Conservation (phyloP, 1,139 yeast genomes). For the Candida buenavistaensis region DNA sequence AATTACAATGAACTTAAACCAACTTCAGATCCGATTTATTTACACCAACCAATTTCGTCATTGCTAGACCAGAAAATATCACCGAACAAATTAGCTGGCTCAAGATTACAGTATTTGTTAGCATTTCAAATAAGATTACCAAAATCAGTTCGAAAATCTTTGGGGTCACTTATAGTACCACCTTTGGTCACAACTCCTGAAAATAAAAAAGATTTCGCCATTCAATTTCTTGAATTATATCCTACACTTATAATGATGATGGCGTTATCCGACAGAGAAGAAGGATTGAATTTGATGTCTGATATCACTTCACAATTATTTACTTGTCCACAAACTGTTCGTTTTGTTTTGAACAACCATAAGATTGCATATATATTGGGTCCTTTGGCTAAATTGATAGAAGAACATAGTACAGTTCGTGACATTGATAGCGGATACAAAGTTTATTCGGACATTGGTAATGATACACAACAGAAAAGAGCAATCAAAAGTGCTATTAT, state of each 20-base stretch:
- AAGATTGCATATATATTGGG: conserved; percentile 44
- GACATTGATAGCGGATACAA: conserved; percentile 30
- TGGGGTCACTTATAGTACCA: conserved; percentile 53
- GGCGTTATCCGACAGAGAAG: conserved; percentile 63
- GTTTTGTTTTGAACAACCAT: conserved; percentile 36
- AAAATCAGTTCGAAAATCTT: conserved; percentile 45
- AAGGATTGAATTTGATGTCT: conserved; percentile 51
- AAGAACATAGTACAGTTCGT: conserved; percentile 28
- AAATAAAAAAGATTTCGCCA: conserved; percentile 48
- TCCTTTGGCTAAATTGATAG: conserved; percentile 49
- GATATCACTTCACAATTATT: conserved; percentile 64
- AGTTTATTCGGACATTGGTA: conserved; percentile 21
- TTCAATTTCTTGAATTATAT: conserved; percentile 54
- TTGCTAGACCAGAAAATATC: conserved; percentile 2
- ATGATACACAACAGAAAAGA: conserved; percentile 15
- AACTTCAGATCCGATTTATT: conserved; percentile 7
- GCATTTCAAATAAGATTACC: conserved; percentile 58
- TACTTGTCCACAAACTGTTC: conserved; percentile 62
- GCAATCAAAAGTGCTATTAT: conserved; percentile 32
- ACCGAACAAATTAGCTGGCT: conserved; percentile 21
- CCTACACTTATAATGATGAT: conserved; percentile 51
- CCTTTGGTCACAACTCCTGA: conserved; percentile 50
- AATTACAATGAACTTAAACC: conserved; percentile 15
- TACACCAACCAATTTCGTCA: conserved; percentile 8
- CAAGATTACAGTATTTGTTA: conserved; percentile 54